Conservation (phyloP, 768 basidiomycete genomes). For the Infundibulicybe gibba region DNA sequence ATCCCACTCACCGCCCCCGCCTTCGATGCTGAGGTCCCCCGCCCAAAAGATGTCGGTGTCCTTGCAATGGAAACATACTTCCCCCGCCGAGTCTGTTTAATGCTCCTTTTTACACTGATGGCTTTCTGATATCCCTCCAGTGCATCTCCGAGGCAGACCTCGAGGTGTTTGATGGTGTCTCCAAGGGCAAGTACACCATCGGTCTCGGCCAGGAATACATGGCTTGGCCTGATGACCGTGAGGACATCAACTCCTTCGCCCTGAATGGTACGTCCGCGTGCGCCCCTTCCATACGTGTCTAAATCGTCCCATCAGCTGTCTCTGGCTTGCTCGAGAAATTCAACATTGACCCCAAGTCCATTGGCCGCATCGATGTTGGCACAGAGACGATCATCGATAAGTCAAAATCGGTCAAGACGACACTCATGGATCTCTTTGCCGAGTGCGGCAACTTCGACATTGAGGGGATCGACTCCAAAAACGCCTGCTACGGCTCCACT, state of each 20-base stretch:
- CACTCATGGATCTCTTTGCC: constrained; percentile 97
- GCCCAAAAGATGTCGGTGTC: constrained; percentile 93
- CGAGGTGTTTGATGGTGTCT: constrained; percentile 90
- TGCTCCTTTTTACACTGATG: constrained; percentile 2
- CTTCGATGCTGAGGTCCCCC: constrained; percentile 38
- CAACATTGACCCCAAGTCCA: constrained; percentile 93
- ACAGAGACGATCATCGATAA: constrained; percentile 99
- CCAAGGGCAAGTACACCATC: constrained; percentile 98
- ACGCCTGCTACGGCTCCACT: constrained; percentile 98
- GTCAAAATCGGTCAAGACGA: constrained; percentile 97
- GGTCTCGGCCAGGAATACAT: constrained; percentile 97
- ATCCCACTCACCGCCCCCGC: constrained; percentile 30
- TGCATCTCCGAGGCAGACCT: constrained; percentile 96
- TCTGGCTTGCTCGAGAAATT: constrained; percentile 88
- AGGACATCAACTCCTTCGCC: constrained; percentile 98
- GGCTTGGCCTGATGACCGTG: constrained; percentile 98
- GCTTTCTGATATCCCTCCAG: constrained; percentile 31
- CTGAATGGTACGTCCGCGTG: constrained; percentile 67
- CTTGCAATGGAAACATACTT: constrained; percentile 94
- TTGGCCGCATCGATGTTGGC: constrained; percentile 97
- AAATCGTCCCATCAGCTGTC: constrained; percentile 54
- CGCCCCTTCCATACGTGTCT: background rate
- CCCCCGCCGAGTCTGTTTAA: constrained; percentile 71
- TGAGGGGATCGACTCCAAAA: constrained; percentile 98
- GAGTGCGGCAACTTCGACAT: constrained; percentile 93